Conservation (phyloP, 306 rosid genomes). For the Carpinus viminea region DNA sequence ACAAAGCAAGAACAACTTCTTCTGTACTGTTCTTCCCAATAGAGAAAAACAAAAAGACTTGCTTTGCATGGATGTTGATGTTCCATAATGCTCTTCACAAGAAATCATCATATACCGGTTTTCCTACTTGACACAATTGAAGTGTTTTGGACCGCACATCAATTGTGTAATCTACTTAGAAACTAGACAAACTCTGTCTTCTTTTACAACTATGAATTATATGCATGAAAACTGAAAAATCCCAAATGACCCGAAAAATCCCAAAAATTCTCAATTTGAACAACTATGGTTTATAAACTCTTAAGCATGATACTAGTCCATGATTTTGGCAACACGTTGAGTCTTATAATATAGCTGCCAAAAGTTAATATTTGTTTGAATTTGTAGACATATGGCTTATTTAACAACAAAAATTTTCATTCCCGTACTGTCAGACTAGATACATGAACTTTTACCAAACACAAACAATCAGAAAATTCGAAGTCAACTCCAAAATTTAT, state of each 20-base stretch:
- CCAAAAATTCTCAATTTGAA: no score
- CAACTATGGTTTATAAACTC: neutral
- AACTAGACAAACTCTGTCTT: neutral
- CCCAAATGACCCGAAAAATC: no score
- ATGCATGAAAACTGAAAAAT: no score
- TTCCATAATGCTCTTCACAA: neutral
- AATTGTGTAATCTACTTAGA: neutral
- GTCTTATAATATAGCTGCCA: neutral
- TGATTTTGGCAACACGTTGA: neutral
- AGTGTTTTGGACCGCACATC: neutral
- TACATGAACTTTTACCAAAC: no score
- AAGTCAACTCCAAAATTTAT: no score
- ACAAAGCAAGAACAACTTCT: neutral
- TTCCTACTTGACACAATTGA: neutral
- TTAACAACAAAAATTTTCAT: neutral
- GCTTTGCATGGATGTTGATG: neutral
- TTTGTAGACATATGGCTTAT: neutral
- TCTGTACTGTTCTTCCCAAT: neutral
- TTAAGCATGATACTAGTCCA: neutral
- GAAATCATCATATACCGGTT: neutral
- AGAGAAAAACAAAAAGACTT: neutral
- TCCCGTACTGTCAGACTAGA: neutral
- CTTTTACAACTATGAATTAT: no score
- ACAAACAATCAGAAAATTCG: no score
- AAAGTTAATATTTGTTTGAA: neutral